Conservation (phyloP, 1,284 basidiomycete genomes). For the Golubevia pallescens region DNA sequence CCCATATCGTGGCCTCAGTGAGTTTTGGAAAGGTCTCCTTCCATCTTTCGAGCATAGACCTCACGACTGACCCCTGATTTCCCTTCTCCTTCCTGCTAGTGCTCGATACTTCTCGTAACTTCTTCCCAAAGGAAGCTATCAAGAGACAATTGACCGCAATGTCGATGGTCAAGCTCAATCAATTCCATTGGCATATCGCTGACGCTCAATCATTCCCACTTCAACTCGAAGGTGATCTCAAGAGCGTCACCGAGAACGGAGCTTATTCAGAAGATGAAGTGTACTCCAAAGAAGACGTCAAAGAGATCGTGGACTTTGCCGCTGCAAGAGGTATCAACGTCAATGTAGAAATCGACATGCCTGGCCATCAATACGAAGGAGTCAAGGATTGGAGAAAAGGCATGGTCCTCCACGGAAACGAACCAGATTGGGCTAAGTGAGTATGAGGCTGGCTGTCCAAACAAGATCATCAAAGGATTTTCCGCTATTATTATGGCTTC, state of each 20-base stretch:
- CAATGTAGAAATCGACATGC: conserved; percentile 56
- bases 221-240: conserved; percentile 21
- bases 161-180: background rate
- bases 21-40: background rate
- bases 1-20: conserved; percentile 44
- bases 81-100: conserved; percentile 6
- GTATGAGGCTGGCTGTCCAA: background rate
- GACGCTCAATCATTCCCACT: conserved; percentile 56
- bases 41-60: background rate
- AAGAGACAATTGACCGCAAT: conserved; percentile 5
- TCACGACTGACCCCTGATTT: background rate
- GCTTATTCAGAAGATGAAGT: conserved; percentile 32
- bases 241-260: conserved; percentile 30
- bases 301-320: conserved; percentile 30
- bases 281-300: conserved; percentile 40
- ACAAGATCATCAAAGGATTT: conserved; percentile 2
- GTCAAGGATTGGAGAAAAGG: conserved; percentile 19
- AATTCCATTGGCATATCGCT: conserved; percentile 17
- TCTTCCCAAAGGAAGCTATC: conserved; percentile 23
- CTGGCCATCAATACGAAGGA: conserved; percentile 43
- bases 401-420: conserved; percentile 29
- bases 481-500: conserved; percentile 8
- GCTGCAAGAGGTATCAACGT: conserved; percentile 46
- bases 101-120: conserved; percentile 56
- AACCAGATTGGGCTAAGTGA: conserved; percentile 20